Evolutionary conservation across 2,329 filamentous ascomycete genomes (phyloP), one percentile per base, ranked within the genome.

Genomic region (Fusarium abutilonis): DNA sequence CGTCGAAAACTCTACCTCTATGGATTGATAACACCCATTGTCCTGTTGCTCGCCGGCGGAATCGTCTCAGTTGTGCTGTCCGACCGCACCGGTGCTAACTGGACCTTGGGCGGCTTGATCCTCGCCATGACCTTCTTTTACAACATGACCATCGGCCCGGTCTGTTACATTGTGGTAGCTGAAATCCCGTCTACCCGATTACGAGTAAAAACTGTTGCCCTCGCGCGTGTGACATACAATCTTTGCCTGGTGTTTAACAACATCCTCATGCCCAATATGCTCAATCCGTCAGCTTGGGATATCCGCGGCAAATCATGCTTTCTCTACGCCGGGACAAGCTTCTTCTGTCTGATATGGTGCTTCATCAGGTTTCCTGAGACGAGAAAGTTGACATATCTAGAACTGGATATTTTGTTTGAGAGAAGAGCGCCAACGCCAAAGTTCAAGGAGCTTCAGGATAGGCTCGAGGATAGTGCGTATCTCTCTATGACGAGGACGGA

Each of bases 81-180:
- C 44, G 50, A 61, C 15, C 58, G 50, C 19, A 47, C 64, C 1
- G 58, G 58, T 11, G 60, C 68, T 4, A 67, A 78, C 15, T 78
- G 75, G 74, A 73, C 71, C 0, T 72, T 79, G 58, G 75, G 71
- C 0, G 66, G 70, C 4, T 68, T 80, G 4, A 72, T 76, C n/a
- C 57, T 81, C 40, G 73, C 77, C 49, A 81, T 76, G 75, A 75
- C 77, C 4, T 73, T 76, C 29, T 60, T 71, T 9, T 79, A 79
- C 63, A 74, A 74, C 32, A 56, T 66, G 46, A 66, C 63, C 9
- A 66, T 66, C 6, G 63, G 63, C 3, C 63, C 63, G 4, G 59
- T 66, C 8, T 66, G 63, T 14, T 79, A 78, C 64, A 74, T 76
- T 14, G 69, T 79, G 29, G 74, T 78, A 1, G 69, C 77, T 15